phyloP scores from a whole-genome alignment of 2,329 filamentous ascomycete species.

The Hymenoscyphus occultus region DNA sequence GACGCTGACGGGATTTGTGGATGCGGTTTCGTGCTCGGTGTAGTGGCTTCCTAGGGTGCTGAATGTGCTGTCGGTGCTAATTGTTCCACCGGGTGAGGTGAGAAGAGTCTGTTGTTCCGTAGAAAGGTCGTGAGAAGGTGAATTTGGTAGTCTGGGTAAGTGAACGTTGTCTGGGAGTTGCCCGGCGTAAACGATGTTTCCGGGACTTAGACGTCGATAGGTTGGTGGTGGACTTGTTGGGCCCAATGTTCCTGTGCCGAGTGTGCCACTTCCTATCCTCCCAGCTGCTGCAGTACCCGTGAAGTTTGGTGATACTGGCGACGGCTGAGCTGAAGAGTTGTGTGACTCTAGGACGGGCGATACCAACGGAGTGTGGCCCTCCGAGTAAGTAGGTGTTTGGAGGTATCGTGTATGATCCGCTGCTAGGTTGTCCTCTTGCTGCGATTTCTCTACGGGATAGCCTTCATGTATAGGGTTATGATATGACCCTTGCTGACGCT shows the following conservation, averaged over 20 bases:
- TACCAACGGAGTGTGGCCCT: conserved; percentile 22
- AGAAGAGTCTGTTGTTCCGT: conserved; percentile 13
- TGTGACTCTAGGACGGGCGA: conserved; percentile 21
- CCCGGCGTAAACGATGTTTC: conserved; percentile 53
- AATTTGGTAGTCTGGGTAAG: conserved; percentile 35
- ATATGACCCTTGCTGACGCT: conserved; percentile 49
- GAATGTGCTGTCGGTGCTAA: conserved; percentile 37
- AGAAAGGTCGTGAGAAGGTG: conserved; percentile 9
- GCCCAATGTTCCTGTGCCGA: conserved; percentile 11
- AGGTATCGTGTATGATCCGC: conserved; percentile 39
- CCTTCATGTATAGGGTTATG: conserved; percentile 19
- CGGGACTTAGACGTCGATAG: conserved; percentile 45
- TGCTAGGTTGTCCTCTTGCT: conserved; percentile 29
- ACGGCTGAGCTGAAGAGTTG: conserved; percentile 17
- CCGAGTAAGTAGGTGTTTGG: conserved; percentile 14
- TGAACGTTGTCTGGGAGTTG: conserved; percentile 50
- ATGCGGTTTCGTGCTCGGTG: conserved; percentile 48
- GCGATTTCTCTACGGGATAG: conserved; percentile 37
- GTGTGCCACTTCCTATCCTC: neutral
- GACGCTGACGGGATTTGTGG: neutral
- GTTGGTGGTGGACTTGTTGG: conserved; percentile 28
- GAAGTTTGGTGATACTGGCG: conserved; percentile 27
- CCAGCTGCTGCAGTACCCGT: neutral
- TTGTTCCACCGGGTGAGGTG: conserved; percentile 26
- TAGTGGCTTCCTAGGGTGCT: conserved; percentile 55